Evolutionary conservation across 495 filamentous ascomycete genomes (phyloP), one percentile per base, ranked within the genome.

Genomic region (Penicillium crystallinum): DNA sequence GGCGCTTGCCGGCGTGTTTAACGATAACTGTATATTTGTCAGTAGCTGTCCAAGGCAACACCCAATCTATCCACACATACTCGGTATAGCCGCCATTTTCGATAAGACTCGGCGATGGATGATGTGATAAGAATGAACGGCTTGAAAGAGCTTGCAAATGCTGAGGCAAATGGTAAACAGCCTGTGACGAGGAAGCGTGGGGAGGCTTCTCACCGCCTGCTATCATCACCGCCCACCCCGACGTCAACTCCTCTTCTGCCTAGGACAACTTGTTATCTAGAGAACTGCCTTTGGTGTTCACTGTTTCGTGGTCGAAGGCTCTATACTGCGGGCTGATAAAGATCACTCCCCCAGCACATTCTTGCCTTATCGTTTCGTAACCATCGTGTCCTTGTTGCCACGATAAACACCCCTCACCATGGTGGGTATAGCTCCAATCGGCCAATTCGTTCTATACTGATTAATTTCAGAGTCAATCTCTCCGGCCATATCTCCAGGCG

Each of bases 1-100:
- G 84, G 63, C 89, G 88, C 69, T 95, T 96, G 67, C 92, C 91
- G 60, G 88, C 83, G 68, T 97, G 93, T 70, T 95, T 97, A 48
- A 98, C 87, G 60, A 93, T 79, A 61, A 97, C 92, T 96, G 52
- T 31, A 49, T 15, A 51, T 55, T 53, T 52, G 58, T 76, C 54
- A 76, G 73, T 59, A 46, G 52, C 14, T 19, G n/a, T 22, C 4
- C 7, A 39, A 37, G 47, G 1, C 49, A 15, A 43, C 9, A 29
- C n/a, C 9, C 10, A 34, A 35, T 23, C 23, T 11, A 34, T 46
- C 14, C 22, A 37, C 18, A 67, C 72, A 70, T 72, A 83, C 83
- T 75, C 64, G 81, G 78, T 72, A 87, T 83, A 23, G 77, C 70
- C 54, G 80, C 75, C 84, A 87, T 87, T 44, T 62, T 64, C 8